These are phyloP conservation scores for Hanseniaspora nectarophila DNA, from an alignment of 805 yeast genomes.

Conservation along the genomic window DNA sequence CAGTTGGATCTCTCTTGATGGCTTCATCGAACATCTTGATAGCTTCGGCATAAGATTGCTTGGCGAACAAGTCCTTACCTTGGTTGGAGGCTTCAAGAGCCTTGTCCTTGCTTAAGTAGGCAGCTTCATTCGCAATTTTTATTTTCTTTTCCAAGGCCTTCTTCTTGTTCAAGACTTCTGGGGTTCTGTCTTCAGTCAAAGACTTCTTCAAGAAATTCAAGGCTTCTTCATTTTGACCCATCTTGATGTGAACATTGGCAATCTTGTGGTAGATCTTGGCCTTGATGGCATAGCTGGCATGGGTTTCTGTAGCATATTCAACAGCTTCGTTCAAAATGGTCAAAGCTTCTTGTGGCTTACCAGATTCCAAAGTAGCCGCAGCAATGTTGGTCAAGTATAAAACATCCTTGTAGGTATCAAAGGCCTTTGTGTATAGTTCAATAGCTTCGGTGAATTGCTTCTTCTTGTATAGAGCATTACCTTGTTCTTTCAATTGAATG, in stretches of 20 bases:
- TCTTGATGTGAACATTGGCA: conserved; percentile 70
- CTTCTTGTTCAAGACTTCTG: conserved; percentile 78
- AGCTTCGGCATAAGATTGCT: conserved; percentile 93
- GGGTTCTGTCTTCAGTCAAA: conserved; percentile 92
- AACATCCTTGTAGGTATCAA: conserved; percentile 68
- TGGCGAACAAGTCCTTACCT: conserved; percentile 81
- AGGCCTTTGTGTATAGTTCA: conserved; percentile 72
- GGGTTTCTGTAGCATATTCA: conserved; percentile 76
- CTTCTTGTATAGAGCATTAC: conserved; percentile 74
- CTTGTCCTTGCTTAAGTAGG: conserved; percentile 76
- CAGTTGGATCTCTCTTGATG: conserved; percentile 93
- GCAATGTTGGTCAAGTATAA: conserved; percentile 93
- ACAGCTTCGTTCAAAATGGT: conserved; percentile 70
- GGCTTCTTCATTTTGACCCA: conserved; percentile 61
- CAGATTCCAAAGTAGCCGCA: conserved; percentile 95
- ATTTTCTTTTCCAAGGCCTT: conserved; percentile 78
- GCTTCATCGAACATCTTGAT: conserved; percentile 91
- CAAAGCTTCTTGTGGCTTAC: conserved; percentile 77
- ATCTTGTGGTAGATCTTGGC: conserved; percentile 90
- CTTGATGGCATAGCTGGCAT: conserved; percentile 82
- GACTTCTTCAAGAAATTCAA: conserved; percentile 75
- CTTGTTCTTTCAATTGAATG: conserved; percentile 65
- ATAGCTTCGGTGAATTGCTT: conserved; percentile 90
- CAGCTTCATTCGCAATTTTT: conserved; percentile 63
- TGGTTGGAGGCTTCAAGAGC: conserved; percentile 90